phyloP scores from a whole-genome alignment of 768 basidiomycete genomes.

The Termitomyces sp. region DNA sequence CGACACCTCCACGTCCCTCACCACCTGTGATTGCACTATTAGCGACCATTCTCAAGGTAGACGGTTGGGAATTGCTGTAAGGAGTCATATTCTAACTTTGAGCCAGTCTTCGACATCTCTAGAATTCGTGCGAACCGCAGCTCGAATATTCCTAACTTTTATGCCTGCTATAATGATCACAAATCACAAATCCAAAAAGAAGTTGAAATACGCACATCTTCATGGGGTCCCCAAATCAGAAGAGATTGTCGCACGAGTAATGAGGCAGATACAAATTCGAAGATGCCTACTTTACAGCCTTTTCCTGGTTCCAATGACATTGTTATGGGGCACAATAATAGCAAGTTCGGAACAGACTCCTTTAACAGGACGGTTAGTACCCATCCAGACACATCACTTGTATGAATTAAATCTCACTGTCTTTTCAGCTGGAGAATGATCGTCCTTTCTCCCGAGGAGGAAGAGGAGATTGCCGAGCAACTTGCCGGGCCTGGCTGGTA shows the following conservation, averaged over 20 bases:
- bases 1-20: constrained; percentile 32
- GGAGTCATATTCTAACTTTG: constrained; percentile 9
- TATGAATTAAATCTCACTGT: not conserved
- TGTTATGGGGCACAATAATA: constrained; percentile 69
- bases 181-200: constrained; percentile 49
- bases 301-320: constrained; percentile 54
- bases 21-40: constrained; percentile 52
- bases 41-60: constrained; percentile 64
- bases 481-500: constrained; percentile 88
- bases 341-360: constrained; percentile 79
- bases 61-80: constrained; percentile 5
- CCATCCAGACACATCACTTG: not conserved
- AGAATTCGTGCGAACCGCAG: constrained; percentile 66
- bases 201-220: constrained; percentile 50
- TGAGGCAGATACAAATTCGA: constrained; percentile 48
- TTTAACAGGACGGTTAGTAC: constrained; percentile 75
- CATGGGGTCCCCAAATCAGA: constrained; percentile 52
- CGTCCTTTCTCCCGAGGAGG: constrained; percentile 88
- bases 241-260: constrained; percentile 46
- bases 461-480: constrained; percentile 82
- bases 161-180: constrained; percentile 66
- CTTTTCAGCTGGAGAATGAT: constrained; percentile 79
- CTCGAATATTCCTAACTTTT: constrained; percentile 72
- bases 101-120: constrained; percentile 73
- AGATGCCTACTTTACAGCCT: constrained; percentile 54